Conservation (phyloP, 2,329 filamentous ascomycete genomes). For the Dendrostoma leiphaemia region DNA sequence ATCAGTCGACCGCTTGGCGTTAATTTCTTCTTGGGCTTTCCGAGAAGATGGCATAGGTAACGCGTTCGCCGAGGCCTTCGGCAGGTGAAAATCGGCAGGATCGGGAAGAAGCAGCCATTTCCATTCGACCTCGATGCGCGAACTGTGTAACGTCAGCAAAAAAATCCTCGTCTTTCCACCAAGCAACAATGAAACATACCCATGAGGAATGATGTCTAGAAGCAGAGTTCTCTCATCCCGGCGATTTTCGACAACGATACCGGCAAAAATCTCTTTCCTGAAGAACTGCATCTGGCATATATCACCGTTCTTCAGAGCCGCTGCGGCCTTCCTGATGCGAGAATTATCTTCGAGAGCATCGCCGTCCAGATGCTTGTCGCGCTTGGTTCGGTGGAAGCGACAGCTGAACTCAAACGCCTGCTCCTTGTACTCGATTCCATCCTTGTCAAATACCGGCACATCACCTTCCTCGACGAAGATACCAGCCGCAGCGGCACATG, state of each 20-base stretch:
- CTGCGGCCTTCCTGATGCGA: conserved; percentile 66
- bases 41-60: conserved; percentile 66
- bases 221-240: conserved; percentile 72
- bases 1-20: conserved; percentile 60
- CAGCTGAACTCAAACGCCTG: conserved; percentile 92
- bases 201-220: conserved; percentile 79
- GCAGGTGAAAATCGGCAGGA: conserved; percentile 66
- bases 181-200: conserved; percentile 51
- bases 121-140: conserved; percentile 77
- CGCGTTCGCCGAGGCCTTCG: conserved; percentile 72
- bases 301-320: conserved; percentile 66
- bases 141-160: conserved; percentile 51
- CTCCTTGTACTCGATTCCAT: conserved; percentile 89
- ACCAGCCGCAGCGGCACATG: conserved; percentile 87
- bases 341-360: conserved; percentile 69
- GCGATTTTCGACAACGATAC: conserved; percentile 81
- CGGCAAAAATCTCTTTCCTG: conserved; percentile 86
- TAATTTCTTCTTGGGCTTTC: conserved; percentile 65
- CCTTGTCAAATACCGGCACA: conserved; percentile 83
- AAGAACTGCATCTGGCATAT: conserved; percentile 85
- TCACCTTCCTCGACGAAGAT: conserved; percentile 87
- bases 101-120: conserved; percentile 79
- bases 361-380: conserved; percentile 71
- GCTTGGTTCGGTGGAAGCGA: conserved; percentile 87
- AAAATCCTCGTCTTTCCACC: background rate